Evolutionary conservation across 1,284 basidiomycete species (phyloP).

Genomic region (Irpex sp.): DNA sequence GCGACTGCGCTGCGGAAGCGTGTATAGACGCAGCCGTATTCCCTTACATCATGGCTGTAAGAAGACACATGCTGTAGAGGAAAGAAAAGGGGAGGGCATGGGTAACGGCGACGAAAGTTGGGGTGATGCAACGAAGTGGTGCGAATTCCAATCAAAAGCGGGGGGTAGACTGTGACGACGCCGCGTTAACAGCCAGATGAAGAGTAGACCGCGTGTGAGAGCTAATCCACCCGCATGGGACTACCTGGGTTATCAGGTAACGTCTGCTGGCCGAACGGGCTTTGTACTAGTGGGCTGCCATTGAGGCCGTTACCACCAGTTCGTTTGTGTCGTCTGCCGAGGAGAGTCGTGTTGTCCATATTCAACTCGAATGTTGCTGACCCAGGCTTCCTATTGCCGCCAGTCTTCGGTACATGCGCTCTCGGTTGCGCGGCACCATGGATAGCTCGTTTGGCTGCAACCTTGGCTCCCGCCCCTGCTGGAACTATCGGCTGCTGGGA

Average conservation of each 20-base stretch:
- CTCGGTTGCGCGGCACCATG: slow-evolving; percentile 22
- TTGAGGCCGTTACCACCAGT: slow-evolving; percentile 21
- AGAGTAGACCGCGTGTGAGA: not conserved
- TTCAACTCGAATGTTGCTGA: slow-evolving; percentile 74
- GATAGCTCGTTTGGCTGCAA: slow-evolving; percentile 34
- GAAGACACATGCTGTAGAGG: not conserved
- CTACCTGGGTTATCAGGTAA: slow-evolving; percentile 24
- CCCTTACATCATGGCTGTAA: not conserved
- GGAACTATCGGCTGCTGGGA: slow-evolving; percentile 23
- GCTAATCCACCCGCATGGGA: slow-evolving; percentile 27
- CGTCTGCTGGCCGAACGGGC: not conserved
- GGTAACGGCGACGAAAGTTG: not conserved
- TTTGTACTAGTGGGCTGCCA: slow-evolving; percentile 22
- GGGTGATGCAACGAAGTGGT: not conserved
- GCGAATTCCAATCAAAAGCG: not conserved
- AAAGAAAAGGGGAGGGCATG: not conserved
- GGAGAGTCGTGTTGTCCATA: slow-evolving; percentile 78
- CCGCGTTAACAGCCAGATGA: not conserved
- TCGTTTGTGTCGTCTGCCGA: slow-evolving; percentile 66
- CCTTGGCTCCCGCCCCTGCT: slow-evolving; percentile 35
- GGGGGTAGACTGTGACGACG: not conserved
- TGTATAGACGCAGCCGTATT: not conserved
- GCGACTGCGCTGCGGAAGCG: not conserved
- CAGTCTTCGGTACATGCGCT: slow-evolving; percentile 46
- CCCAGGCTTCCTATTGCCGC: slow-evolving; percentile 37